Evolutionary conservation across 2,329 filamentous ascomycete species (phyloP).

Genomic region (Pseudocercospora crystallina): DNA sequence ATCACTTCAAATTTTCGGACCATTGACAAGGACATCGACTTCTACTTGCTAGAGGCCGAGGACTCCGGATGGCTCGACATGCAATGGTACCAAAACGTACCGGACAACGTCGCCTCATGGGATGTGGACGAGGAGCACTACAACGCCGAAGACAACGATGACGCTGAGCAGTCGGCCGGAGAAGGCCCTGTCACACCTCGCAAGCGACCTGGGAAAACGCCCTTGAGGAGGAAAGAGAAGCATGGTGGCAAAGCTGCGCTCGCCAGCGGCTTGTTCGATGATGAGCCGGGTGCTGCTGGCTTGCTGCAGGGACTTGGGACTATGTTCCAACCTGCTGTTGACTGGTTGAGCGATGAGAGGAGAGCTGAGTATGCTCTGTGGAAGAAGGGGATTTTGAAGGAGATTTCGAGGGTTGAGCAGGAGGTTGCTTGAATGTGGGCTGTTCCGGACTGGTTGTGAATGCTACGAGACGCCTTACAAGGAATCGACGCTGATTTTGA

Average conservation of each 20-base stretch:
- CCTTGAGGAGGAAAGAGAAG: constrained; percentile 37
- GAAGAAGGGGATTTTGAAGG: constrained; percentile 61
- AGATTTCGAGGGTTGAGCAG: constrained; percentile 44
- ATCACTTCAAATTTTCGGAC: not conserved
- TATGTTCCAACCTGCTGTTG: constrained; percentile 74
- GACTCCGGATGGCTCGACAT: constrained; percentile 26
- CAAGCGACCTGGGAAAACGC: constrained; percentile 32
- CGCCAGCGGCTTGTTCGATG: constrained; percentile 15
- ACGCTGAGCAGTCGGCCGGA: constrained; percentile 4
- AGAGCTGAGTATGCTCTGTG: constrained; percentile 62
- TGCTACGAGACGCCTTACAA: no score
- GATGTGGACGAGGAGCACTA: constrained; percentile 38
- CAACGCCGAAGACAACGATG: constrained; percentile 17
- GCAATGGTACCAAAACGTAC: constrained; percentile 27
- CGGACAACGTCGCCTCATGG: constrained; percentile 47
- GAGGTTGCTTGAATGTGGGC: no score
- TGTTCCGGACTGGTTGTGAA: no score
- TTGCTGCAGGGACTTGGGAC: constrained; percentile 54
- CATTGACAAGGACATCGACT: constrained; percentile 16
- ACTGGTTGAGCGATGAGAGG: constrained; percentile 66
- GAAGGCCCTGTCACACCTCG: constrained; percentile 14
- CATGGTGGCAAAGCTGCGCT: constrained; percentile 24
- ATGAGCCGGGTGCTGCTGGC: constrained; percentile 30
- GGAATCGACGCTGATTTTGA: no score
- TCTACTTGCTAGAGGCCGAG: constrained; percentile 24